Conservation (phyloP, 2,329 filamentous ascomycete species). For the Claviceps sp. region DNA sequence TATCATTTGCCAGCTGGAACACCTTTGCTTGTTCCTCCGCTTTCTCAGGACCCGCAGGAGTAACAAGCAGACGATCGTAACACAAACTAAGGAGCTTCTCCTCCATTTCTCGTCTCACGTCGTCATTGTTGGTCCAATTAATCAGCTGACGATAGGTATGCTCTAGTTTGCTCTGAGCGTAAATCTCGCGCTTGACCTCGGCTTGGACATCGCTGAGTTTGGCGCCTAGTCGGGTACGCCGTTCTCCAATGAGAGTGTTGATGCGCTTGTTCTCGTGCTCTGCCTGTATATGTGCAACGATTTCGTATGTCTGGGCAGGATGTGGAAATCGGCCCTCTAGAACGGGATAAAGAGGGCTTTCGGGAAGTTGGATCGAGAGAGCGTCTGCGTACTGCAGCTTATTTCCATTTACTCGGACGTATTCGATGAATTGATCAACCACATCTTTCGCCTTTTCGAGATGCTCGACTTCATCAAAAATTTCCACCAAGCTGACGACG, state of each 20-base stretch:
- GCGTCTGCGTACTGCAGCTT: slow-evolving; percentile 62
- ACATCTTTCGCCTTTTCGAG: slow-evolving; percentile 51
- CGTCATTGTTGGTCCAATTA: slow-evolving; percentile 82
- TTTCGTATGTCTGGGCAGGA: slow-evolving; percentile 68
- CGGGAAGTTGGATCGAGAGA: slow-evolving; percentile 63
- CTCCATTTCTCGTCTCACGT: slow-evolving; percentile 69
- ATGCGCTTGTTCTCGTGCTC: slow-evolving; percentile 78
- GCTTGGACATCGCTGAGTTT: slow-evolving; percentile 69
- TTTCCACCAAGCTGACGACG: slow-evolving; percentile 57
- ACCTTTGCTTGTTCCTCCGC: slow-evolving; percentile 57
- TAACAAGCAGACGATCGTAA: slow-evolving; percentile 61
- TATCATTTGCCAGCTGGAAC: slow-evolving; percentile 66
- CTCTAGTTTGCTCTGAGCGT: slow-evolving; percentile 63
- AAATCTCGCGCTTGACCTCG: slow-evolving; percentile 80
- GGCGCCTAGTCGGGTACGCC: slow-evolving; percentile 76
- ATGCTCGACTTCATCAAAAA: slow-evolving; percentile 56
- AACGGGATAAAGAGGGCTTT: slow-evolving; percentile 64
- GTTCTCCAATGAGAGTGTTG: slow-evolving; percentile 79
- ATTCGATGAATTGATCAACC: slow-evolving; percentile 67
- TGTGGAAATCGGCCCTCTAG: slow-evolving; percentile 75
- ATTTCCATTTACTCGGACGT: slow-evolving; percentile 60
- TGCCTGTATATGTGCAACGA: slow-evolving; percentile 72
- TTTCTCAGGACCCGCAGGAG: slow-evolving; percentile 54
- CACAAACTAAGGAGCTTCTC: slow-evolving; percentile 77
- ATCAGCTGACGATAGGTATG: slow-evolving; percentile 70